phyloP scores from a whole-genome alignment of 169 alveolate species.

The Pseudocohnilembus persalinus region DNA sequence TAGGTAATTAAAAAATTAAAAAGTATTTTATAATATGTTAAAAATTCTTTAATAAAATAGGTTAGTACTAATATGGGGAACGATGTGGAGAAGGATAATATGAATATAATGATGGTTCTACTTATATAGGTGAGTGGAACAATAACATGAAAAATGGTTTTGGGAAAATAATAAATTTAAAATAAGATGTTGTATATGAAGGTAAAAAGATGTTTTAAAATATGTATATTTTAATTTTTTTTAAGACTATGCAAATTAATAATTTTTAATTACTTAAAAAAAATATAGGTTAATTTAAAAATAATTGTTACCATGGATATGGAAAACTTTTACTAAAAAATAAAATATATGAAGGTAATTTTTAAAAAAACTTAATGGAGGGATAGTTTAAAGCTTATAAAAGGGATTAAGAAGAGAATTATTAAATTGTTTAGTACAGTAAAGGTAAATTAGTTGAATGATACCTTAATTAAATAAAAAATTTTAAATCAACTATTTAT shows the following conservation, averaged over 20 bases:
- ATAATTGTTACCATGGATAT: background rate
- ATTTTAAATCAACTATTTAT: too few relatives aligned
- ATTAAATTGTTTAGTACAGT: too few relatives aligned
- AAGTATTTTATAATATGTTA: background rate
- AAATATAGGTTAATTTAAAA: background rate
- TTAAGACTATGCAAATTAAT: too few relatives aligned
- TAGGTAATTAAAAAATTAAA: too few relatives aligned
- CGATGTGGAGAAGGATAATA: background rate
- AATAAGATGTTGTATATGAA: background rate
- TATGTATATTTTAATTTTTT: too few relatives aligned
- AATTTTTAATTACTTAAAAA: too few relatives aligned
- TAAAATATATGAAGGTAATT: background rate
- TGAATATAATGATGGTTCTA: background rate
- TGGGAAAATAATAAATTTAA: background rate
- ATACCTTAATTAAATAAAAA: too few relatives aligned
- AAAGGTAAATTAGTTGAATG: too few relatives aligned
- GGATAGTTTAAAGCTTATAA: background rate
- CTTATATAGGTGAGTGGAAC: background rate
- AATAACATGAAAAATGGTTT: background rate
- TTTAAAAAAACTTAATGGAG: background rate
- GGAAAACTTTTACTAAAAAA: background rate
- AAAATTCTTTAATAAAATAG: background rate
- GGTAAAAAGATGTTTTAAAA: too few relatives aligned
- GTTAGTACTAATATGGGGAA: background rate
- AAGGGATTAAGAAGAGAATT: too few relatives aligned